Percentiles rank a stretch among this genome's conserved stretches.
These are phyloP conservation scores for Eurotiales sp. DNA, from an alignment of 2,329 filamentous ascomycete species.

Conservation along the genomic window DNA sequence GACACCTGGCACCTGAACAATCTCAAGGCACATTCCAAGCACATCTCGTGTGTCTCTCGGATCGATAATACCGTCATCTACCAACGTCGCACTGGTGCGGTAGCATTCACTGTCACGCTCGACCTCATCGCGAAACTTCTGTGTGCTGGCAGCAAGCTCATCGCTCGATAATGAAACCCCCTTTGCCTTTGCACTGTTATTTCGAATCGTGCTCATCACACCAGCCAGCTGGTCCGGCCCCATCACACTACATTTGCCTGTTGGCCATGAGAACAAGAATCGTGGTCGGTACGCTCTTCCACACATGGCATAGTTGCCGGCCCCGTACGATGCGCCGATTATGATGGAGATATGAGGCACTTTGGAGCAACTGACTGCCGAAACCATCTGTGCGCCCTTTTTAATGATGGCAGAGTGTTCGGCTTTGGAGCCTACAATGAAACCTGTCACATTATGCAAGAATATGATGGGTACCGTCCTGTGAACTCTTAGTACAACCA, in stretches of 20 bases:
- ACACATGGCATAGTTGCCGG: constrained; percentile 49
- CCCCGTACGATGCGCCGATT: constrained; percentile 44
- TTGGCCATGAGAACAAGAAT: constrained; percentile 44
- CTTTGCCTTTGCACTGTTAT: constrained; percentile 25
- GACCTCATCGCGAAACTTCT: constrained; percentile 25
- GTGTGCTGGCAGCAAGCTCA: constrained; percentile 23
- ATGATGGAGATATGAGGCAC: constrained; percentile 47
- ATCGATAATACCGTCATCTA: constrained; percentile 39
- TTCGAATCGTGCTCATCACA: constrained; percentile 36
- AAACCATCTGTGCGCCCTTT: constrained; percentile 43
- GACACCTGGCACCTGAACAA: constrained; percentile 25
- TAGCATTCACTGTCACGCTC: constrained; percentile 33
- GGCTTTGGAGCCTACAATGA: constrained; percentile 47
- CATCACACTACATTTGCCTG: constrained; percentile 40
- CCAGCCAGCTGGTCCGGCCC: constrained; percentile 39
- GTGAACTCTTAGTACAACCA: no score
- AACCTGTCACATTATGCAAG: constrained; percentile 48
- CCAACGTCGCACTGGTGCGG: constrained; percentile 28
- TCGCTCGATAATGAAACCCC: constrained; percentile 21
- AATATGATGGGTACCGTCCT: constrained; percentile 38
- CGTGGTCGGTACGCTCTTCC: constrained; percentile 40
- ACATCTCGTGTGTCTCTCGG: constrained; percentile 37
- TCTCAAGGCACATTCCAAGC: constrained; percentile 35
- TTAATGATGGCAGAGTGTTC: constrained; percentile 46
- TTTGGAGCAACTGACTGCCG: constrained; percentile 42